Evolutionary conservation across 768 basidiomycete species (phyloP), one percentile per base, ranked within the genome.

Genomic region (Kwoniella dendrophila): DNA sequence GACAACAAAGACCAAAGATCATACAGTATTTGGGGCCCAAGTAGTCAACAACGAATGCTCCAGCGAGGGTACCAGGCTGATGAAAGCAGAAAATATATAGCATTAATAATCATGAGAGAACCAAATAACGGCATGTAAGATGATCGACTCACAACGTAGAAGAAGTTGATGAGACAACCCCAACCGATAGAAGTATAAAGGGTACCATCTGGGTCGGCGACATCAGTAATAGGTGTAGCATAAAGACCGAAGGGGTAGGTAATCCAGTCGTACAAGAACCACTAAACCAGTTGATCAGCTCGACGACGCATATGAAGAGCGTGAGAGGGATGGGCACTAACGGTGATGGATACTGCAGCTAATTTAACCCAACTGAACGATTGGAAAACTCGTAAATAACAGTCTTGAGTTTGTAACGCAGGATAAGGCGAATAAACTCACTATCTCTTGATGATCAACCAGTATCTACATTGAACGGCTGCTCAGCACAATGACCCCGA

Each of bases 371-470:
- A 89, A 75, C 68, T 70, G 24, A n/a, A n/a, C n/a, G n/a, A n/a
- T n/a, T n/a, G n/a, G n/a, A n/a, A n/a, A n/a, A n/a, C 29, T 5
- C 30, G 51, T 48, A 54, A 32, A 11, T 30, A 33, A 22, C 24
- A 4, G 10, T 27, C 16, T 8, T n/a, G 4, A 43, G n/a, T 18
- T 10, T 7, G 5, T 3, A 50, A 12, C 6, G 12, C 38, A 26
- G 24, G 18, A 11, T 32, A 2, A 29, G 6, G 14, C 30, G 8
- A 33, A 36, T 12, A 14, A 2, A 63, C 63, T 51, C 38, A 65
- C 69, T 98, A 98, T 43, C 90, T 86, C 71, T 83, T 87, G 40
- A 95, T 64, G 67, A 93, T 82, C 26, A 96, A 83, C 75, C 77
- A 63, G 74, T 93, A 69, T 12, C 63, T 64, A 29, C 45, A 20